phyloP scores from a whole-genome alignment of 176 grass and related monocot species.

The Hsuehochloa calcarea region DNA sequence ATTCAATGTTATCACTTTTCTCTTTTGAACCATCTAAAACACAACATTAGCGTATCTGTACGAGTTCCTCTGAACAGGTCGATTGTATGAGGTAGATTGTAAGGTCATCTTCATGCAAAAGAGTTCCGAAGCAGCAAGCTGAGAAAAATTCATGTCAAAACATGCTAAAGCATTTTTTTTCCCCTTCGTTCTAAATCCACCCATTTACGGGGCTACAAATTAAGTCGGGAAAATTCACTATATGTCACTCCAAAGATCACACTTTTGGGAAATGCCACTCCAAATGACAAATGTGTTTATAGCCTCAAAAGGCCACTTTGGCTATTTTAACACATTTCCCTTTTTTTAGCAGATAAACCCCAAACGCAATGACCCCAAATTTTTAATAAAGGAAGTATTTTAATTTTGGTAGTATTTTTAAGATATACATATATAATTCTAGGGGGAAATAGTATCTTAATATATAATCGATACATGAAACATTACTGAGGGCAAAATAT shows the following conservation, averaged over 20 bases:
- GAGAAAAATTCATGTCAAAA: not conserved
- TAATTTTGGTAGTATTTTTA: not conserved
- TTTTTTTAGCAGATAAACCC: not conserved
- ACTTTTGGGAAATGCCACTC: not conserved
- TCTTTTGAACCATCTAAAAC: too few species aligned
- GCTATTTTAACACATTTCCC: not conserved
- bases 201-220: not conserved
- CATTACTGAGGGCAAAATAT: not conserved
- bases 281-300: not conserved
- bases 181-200: not conserved
- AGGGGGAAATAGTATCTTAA: not conserved
- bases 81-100: not conserved
- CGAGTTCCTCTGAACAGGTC: slow-evolving; percentile 10
- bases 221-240: not conserved
- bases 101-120: not conserved
- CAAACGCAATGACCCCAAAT: not conserved
- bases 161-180: not conserved
- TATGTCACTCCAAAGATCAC: not conserved
- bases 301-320: not conserved
- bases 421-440: not conserved
- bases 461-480: not conserved
- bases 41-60: slow-evolving; percentile 7
- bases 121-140: slow-evolving; percentile 13
- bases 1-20: too few species aligned
- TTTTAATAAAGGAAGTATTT: not conserved